These are phyloP conservation scores for Cadophora sp. DNA, from an alignment of 2,329 filamentous ascomycete genomes.

Conservation along the genomic window DNA sequence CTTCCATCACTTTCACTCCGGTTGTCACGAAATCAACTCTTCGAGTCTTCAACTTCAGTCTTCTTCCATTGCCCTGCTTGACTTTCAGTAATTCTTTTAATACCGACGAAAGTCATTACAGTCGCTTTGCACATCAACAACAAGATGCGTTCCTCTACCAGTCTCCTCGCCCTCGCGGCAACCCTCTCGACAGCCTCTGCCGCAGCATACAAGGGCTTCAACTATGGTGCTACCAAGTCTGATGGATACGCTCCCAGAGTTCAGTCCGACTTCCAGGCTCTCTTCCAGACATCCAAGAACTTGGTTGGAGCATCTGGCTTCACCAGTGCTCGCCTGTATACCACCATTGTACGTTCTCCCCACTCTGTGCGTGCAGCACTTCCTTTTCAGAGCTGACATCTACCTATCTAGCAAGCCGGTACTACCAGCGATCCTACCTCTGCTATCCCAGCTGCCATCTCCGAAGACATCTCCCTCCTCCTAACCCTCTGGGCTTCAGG, in stretches of 20 bases:
- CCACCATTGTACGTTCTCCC: constrained; percentile 55
- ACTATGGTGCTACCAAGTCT: constrained; percentile 69
- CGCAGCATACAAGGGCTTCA: constrained; percentile 65
- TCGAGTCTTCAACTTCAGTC: not conserved
- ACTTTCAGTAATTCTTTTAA: not conserved
- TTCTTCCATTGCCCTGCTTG: not conserved
- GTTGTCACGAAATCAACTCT: constrained; percentile 7
- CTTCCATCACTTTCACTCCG: not conserved
- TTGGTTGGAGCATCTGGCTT: constrained; percentile 71
- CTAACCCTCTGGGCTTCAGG: constrained; percentile 85
- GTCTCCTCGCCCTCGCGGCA: constrained; percentile 38
- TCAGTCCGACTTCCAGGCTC: constrained; percentile 69
- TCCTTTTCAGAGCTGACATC: constrained; percentile 34
- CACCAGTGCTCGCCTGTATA: constrained; percentile 76
- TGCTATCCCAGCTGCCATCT: constrained; percentile 84
- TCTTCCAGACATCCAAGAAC: constrained; percentile 70
- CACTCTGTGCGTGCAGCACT: no score
- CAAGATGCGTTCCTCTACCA: constrained; percentile 39
- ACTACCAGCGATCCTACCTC: constrained; percentile 67
- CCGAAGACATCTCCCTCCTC: constrained; percentile 77
- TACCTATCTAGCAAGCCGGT: constrained; percentile 61
- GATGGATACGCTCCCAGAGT: constrained; percentile 62
- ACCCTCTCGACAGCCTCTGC: constrained; percentile 43
- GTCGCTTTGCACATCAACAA: constrained; percentile 7
- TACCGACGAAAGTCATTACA: not conserved